Conservation (phyloP, 2,329 filamentous ascomycete genomes). For the Ceratocystis eucalypticola region DNA sequence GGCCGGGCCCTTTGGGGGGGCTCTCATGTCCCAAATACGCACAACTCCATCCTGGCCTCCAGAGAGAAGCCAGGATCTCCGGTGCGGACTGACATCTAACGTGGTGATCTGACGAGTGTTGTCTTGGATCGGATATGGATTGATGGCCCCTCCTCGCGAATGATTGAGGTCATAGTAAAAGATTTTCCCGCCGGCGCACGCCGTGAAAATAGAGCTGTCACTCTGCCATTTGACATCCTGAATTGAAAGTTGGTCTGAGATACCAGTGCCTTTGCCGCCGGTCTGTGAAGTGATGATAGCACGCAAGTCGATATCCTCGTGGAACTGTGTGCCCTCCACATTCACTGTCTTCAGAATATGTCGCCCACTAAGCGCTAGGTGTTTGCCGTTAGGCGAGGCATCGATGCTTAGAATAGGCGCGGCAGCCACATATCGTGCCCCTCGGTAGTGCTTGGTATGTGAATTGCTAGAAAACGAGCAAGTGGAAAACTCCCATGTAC, state of each 20-base stretch:
- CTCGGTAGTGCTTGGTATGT: slow-evolving; percentile 42
- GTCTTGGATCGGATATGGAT: slow-evolving; percentile 44
- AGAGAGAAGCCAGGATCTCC: slow-evolving; percentile 43
- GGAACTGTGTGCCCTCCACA: slow-evolving; percentile 40
- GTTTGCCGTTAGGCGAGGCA: slow-evolving; percentile 41
- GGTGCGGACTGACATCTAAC: slow-evolving; percentile 48
- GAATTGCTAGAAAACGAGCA: slow-evolving; percentile 20
- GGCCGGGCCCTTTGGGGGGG: slow-evolving; percentile 34
- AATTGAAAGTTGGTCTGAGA: slow-evolving; percentile 46
- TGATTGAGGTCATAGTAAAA: slow-evolving; percentile 49
- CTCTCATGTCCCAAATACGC: slow-evolving; percentile 46
- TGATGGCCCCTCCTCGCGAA: slow-evolving; percentile 31
- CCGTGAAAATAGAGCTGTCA: slow-evolving; percentile 45
- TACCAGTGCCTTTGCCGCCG: slow-evolving; percentile 27
- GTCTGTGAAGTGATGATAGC: slow-evolving; percentile 40
- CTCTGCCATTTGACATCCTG: slow-evolving; percentile 48
- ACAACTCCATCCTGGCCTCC: slow-evolving; percentile 52
- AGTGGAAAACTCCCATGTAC: slow-evolving; percentile 2
- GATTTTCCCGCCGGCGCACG: slow-evolving; percentile 50
- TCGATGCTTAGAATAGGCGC: slow-evolving; percentile 46
- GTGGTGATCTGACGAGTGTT: slow-evolving; percentile 51
- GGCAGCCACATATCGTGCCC: slow-evolving; percentile 38
- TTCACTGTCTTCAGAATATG: slow-evolving; percentile 49
- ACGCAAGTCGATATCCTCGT: slow-evolving; percentile 45
- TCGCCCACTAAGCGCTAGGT: slow-evolving; percentile 44